Conservation (phyloP, 1,284 basidiomycete species). For the Porogramme epimiltina region DNA sequence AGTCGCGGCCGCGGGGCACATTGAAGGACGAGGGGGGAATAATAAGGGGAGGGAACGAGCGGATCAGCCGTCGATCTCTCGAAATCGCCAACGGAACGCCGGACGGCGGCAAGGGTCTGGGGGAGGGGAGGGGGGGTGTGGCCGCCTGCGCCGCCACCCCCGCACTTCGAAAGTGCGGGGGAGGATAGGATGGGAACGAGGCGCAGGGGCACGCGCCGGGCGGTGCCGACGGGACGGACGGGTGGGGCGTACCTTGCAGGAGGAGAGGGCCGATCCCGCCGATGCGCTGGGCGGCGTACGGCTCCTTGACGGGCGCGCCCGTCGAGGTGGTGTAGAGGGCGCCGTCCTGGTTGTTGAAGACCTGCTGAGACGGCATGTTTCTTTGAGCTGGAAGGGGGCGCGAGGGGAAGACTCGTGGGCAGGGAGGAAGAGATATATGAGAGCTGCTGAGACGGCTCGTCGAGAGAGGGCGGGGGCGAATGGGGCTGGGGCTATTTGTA, state of each 20-base stretch:
- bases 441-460: conserved; percentile 17
- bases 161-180: background rate
- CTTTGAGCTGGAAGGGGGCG: background rate
- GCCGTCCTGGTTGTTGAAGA: conserved; percentile 55
- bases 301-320: conserved; percentile 73
- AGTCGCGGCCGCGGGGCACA: too few species aligned
- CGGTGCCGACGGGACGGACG: background rate
- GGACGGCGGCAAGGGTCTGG: too few species aligned
- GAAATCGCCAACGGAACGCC: too few species aligned
- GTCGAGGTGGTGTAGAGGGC: conserved; percentile 84
- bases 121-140: too few species aligned
- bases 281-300: conserved; percentile 78
- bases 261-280: conserved; percentile 81
- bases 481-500: conserved; percentile 26
- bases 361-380: conserved; percentile 66
- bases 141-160: too few species aligned
- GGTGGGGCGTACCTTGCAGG: conserved; percentile 65
- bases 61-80: background rate
- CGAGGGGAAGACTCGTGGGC: background rate
- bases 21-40: conserved; percentile 4
- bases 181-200: background rate
- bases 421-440: conserved; percentile 9
- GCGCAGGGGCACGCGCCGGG: too few species aligned
- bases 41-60: background rate
- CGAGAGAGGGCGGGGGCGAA: conserved; percentile 13